Evolutionary conservation across 441 rosid genomes (phyloP).

Genomic region (Adansonia madagascariensis): DNA sequence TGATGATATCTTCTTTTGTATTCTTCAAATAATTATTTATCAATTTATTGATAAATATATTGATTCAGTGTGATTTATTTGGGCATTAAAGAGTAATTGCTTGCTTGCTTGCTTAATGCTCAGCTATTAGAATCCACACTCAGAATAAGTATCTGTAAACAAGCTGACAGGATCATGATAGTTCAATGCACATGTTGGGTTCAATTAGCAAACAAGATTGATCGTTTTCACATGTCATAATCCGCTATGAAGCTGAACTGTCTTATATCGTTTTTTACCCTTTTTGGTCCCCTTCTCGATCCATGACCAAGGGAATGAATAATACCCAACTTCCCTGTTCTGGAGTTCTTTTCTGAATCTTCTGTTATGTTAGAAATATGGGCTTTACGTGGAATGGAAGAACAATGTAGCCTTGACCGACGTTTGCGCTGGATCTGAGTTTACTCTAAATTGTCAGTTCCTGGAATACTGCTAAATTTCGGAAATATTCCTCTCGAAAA

Average conservation of each 20-base stretch:
- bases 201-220: background rate
- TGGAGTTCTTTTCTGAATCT: background rate
- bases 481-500: background rate
- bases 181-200: background rate
- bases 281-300: background rate
- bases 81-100: background rate
- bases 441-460: background rate
- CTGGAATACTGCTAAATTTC: background rate
- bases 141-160: background rate
- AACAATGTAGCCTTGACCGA: background rate
- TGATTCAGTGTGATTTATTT: background rate
- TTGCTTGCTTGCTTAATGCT: constrained; percentile 5
- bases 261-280: background rate
- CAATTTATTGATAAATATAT: background rate
- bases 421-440: background rate
- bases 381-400: background rate
- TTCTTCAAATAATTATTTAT: background rate
- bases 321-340: background rate
- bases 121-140: constrained; percentile 27
- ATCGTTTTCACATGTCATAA: background rate
- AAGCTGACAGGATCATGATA: background rate
- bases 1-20: background rate
- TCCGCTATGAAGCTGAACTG: background rate
- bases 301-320: background rate
- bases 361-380: too few relatives aligned